Conservation (phyloP, 176 grass and related monocot species). For the Carex scoparia region DNA sequence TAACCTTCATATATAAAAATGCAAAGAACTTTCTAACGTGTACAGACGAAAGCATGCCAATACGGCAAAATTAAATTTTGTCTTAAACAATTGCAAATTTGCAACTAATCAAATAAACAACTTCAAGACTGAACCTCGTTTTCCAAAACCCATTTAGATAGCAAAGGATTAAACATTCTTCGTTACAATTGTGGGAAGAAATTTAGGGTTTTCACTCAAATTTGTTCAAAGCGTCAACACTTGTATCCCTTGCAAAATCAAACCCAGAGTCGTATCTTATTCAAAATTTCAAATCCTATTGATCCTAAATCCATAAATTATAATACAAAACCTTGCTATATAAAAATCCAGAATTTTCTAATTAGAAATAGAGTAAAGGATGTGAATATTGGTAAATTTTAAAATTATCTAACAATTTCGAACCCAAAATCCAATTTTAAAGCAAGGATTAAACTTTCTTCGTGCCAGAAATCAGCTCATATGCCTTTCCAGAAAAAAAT, state of each 20-base stretch:
- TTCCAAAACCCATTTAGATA: not conserved
- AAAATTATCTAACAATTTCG: not conserved
- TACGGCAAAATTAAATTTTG: not conserved
- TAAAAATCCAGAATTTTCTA: not conserved
- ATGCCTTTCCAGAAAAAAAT: not conserved
- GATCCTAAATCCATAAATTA: not conserved
- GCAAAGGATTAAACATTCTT: not conserved
- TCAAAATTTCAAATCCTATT: not conserved
- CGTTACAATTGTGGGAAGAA: not conserved
- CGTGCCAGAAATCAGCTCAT: not conserved
- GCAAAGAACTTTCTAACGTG: not conserved
- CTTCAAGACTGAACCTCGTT: not conserved
- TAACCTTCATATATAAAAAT: not conserved
- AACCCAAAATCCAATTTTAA: not conserved
- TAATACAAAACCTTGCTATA: not conserved
- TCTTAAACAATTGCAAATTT: not conserved
- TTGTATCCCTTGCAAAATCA: not conserved
- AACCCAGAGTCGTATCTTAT: not conserved
- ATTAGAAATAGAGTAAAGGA: not conserved
- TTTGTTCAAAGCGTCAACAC: not conserved
- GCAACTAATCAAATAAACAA: constrained; percentile 1
- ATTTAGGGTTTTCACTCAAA: not conserved
- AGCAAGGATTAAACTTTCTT: not conserved
- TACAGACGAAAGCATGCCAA: not conserved
- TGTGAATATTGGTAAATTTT: not conserved